A percentile compares a stretch with the other conserved stretches of the same genome.
Conservation (phyloP, 2,329 filamentous ascomycete genomes). For the Fusarium citri region DNA sequence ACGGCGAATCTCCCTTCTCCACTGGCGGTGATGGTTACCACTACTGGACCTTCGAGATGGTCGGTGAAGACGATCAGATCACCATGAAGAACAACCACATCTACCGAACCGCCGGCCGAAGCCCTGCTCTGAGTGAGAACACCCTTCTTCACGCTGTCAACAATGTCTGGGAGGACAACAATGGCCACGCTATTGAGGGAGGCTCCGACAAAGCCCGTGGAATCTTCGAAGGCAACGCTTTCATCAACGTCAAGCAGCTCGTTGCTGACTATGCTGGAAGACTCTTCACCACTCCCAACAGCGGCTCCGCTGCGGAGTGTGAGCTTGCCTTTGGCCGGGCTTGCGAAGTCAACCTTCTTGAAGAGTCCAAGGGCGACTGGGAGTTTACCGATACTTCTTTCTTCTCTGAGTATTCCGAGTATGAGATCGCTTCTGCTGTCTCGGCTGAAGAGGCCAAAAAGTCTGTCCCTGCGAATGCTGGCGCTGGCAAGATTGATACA, state of each 20-base stretch:
- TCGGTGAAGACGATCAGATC: constrained; percentile 60
- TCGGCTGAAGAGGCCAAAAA: constrained; percentile 7
- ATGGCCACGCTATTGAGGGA: background rate
- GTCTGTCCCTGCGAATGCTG: constrained; percentile 2
- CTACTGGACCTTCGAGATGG: constrained; percentile 69
- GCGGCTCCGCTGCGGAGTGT: background rate
- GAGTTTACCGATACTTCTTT: constrained; percentile 14
- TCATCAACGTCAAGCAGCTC: constrained; percentile 4
- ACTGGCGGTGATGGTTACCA: constrained; percentile 68
- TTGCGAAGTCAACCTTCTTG: background rate
- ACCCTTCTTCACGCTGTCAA: constrained; percentile 13
- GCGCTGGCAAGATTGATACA: background rate
- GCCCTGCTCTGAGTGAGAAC: constrained; percentile 1
- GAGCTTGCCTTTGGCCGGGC: constrained; percentile 1
- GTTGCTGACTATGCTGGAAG: background rate
- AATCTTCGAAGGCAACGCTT: constrained; percentile 1
- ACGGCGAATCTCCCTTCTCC: constrained; percentile 4
- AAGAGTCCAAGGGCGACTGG: background rate
- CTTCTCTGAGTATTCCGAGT: constrained; percentile 12
- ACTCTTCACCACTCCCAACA: background rate
- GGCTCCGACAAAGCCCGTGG: background rate
- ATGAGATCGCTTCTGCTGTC: constrained; percentile 5
- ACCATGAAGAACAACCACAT: constrained; percentile 71
- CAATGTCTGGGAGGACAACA: constrained; percentile 14
- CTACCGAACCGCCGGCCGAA: constrained; percentile 2